These are phyloP conservation scores for Xylariaceae sp. DNA, from an alignment of 2,329 filamentous ascomycete species.

Conservation along the genomic window DNA sequence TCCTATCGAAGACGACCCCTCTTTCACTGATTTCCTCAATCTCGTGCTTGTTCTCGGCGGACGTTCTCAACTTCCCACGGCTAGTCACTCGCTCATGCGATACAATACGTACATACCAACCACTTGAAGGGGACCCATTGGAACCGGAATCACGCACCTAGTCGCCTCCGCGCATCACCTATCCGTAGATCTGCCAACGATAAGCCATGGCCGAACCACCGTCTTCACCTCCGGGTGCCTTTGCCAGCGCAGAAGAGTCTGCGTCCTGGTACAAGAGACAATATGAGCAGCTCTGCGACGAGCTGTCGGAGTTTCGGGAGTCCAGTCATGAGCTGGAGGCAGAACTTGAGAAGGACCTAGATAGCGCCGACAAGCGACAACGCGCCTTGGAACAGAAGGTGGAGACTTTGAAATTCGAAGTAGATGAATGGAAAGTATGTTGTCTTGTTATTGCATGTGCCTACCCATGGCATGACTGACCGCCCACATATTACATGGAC, in stretches of 20 bases:
- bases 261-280: constrained; percentile 93
- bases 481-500: neutral
- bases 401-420: constrained; percentile 78
- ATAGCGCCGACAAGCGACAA: constrained; percentile 91
- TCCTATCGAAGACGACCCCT: neutral
- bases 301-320: constrained; percentile 88
- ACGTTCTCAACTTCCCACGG: neutral
- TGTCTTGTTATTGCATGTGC: neutral
- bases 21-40: constrained; percentile 11
- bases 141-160: constrained; percentile 1
- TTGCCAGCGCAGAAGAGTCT: constrained; percentile 62
- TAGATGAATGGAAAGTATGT: constrained; percentile 95
- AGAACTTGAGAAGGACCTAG: constrained; percentile 93
- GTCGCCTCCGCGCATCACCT: neutral
- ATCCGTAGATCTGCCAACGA: neutral
- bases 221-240: constrained; percentile 55
- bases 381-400: constrained; percentile 79
- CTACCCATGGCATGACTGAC: neutral
- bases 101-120: neutral
- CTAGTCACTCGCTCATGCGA: constrained; percentile 11
- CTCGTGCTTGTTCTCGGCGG: constrained; percentile 1
- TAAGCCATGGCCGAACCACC: constrained; percentile 52
- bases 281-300: constrained; percentile 86
- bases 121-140: constrained; percentile 12
- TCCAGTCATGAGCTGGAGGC: constrained; percentile 91